Percentiles rank a stretch among this genome's conserved stretches.
Evolutionary conservation across 495 filamentous ascomycete genomes (phyloP).

Genomic region (Recurvomyces mirabilis): DNA sequence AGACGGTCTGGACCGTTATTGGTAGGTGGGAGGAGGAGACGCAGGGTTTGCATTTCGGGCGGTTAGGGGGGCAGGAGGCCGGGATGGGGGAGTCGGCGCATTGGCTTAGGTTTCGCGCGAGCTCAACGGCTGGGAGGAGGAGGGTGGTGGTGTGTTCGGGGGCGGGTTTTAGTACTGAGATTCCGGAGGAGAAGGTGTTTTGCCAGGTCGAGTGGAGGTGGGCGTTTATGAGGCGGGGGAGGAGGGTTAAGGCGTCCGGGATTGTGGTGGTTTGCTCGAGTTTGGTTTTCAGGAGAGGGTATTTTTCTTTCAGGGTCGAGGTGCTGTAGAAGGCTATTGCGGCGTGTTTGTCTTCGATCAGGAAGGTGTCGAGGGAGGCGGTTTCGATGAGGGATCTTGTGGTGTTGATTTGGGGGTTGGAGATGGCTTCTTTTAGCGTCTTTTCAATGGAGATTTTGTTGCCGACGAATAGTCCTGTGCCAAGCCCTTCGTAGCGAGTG

Average conservation of each 20-base stretch:
- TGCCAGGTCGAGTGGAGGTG: constrained; percentile 85
- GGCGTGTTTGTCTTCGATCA: constrained; percentile 48
- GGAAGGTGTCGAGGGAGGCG: constrained; percentile 47
- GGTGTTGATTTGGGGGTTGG: constrained; percentile 40
- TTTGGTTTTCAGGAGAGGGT: constrained; percentile 54
- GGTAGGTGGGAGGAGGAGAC: constrained; percentile 41
- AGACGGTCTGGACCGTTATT: constrained; percentile 21
- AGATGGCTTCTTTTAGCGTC: constrained; percentile 54
- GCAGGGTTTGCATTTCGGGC: constrained; percentile 61
- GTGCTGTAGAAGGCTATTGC: constrained; percentile 71
- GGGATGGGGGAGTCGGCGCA: constrained; percentile 64
- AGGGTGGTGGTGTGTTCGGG: constrained; percentile 56
- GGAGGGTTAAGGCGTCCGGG: constrained; percentile 45
- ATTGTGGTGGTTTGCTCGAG: constrained; percentile 24
- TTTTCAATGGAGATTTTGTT: constrained; percentile 53
- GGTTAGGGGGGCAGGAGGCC: constrained; percentile 77
- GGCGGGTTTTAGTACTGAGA: constrained; percentile 69
- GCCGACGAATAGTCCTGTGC: constrained; percentile 62
- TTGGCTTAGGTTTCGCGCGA: constrained; percentile 60
- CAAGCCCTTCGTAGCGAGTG: constrained; percentile 62
- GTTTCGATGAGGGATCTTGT: constrained; percentile 49
- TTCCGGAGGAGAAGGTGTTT: constrained; percentile 59
- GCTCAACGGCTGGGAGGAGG: constrained; percentile 52
- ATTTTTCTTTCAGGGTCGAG: constrained; percentile 46
- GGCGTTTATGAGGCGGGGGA: constrained; percentile 63